Evolutionary conservation across 2,329 filamentous ascomycete genomes (phyloP).

Genomic region (Thermomyces lanuginosus): DNA sequence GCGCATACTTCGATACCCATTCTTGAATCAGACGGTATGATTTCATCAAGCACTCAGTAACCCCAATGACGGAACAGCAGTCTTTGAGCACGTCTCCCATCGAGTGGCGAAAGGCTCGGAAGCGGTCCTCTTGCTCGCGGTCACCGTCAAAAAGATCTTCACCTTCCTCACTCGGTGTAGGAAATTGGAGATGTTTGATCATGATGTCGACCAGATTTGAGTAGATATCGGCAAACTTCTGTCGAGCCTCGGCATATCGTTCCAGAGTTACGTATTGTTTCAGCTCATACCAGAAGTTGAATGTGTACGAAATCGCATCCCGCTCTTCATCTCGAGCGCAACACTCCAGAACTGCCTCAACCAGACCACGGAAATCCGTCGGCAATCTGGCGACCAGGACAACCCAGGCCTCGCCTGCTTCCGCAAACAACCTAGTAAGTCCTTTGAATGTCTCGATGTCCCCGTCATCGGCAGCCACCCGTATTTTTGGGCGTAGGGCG

Average conservation of each 20-base stretch:
- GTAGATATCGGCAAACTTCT: conserved; percentile 65
- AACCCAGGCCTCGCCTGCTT: conserved; percentile 89
- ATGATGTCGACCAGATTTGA: conserved; percentile 84
- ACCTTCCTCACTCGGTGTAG: conserved; percentile 58
- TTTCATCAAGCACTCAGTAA: conserved; percentile 78
- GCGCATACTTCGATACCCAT: conserved; percentile 73
- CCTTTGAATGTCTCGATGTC: conserved; percentile 77
- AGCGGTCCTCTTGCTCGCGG: conserved; percentile 88
- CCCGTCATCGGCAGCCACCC: conserved; percentile 57
- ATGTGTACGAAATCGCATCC: conserved; percentile 85
- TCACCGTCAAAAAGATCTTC: conserved; percentile 88
- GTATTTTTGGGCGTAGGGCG: conserved; percentile 59
- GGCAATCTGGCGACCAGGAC: conserved; percentile 78
- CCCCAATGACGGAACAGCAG: conserved; percentile 87
- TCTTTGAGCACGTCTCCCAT: conserved; percentile 98
- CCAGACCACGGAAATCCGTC: conserved; percentile 61
- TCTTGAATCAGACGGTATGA: conserved; percentile 69
- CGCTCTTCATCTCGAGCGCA: conserved; percentile 72
- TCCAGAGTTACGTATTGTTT: conserved; percentile 92
- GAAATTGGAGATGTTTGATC: conserved; percentile 78
- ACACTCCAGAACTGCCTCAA: conserved; percentile 85
- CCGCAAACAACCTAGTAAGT: conserved; percentile 75
- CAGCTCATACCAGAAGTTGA: conserved; percentile 95
- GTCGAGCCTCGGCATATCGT: conserved; percentile 65
- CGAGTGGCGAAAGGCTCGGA: conserved; percentile 85